A percentile compares a stretch with the other conserved stretches of the same genome.
Conservation (phyloP, 2,329 filamentous ascomycete genomes). For the Meredithiella fracta region DNA sequence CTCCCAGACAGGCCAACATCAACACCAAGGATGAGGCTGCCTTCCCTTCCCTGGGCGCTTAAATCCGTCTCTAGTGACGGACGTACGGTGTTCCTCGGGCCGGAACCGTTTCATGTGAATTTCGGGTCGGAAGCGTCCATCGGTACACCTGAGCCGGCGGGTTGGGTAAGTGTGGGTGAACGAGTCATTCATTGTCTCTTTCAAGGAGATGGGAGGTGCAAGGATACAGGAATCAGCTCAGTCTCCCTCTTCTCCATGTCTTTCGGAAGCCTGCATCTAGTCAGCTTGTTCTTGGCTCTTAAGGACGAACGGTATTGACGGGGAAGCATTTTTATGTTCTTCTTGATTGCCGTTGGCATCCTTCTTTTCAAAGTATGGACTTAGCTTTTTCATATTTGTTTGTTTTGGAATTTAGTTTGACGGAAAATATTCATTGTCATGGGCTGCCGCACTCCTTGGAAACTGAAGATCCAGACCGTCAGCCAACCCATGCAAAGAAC, state of each 20-base stretch:
- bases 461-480: too few species aligned
- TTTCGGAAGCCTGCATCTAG: neutral
- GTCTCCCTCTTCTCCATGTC: neutral
- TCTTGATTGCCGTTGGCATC: too few species aligned
- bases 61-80: constrained; percentile 20
- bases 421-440: too few species aligned
- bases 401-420: too few species aligned
- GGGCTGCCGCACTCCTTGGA: too few species aligned
- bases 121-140: neutral
- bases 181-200: neutral
- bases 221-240: neutral
- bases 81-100: neutral
- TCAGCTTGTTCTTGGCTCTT: neutral
- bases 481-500: too few species aligned
- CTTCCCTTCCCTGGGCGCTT: constrained; percentile 44
- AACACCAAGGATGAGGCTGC: constrained; percentile 41
- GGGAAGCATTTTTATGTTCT: too few species aligned
- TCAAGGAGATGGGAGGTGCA: too few species aligned
- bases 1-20: constrained; percentile 21
- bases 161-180: neutral
- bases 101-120: neutral
- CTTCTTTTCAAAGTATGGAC: too few species aligned
- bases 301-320: neutral
- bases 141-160: neutral
- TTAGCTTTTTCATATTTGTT: too few species aligned